Evolutionary conservation across 345 rosid species (phyloP).

Genomic region (Eucalyptus tenuipes): DNA sequence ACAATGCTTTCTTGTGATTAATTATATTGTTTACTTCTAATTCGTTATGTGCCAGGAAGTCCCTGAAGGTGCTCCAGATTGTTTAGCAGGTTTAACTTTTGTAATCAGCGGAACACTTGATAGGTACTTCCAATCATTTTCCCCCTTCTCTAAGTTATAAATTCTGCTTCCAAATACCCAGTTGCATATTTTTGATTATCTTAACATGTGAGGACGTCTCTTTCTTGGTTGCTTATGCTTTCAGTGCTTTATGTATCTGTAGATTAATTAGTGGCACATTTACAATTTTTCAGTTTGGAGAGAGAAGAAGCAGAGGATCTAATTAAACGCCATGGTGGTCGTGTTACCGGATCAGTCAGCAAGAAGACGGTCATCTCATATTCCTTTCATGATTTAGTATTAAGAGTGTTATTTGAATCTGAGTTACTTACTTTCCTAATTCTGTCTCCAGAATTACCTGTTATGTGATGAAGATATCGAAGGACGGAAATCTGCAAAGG

Average conservation of each 20-base stretch:
- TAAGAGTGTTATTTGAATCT: neutral
- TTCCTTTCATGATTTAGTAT: slow-evolving; percentile 1
- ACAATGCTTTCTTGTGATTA: neutral
- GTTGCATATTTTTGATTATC: neutral
- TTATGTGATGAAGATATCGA: slow-evolving; percentile 96
- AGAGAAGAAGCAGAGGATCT: slow-evolving; percentile 98
- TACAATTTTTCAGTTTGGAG: slow-evolving; percentile 55
- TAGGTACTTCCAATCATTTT: slow-evolving; percentile 35
- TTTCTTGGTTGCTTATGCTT: neutral
- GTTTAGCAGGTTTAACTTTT: slow-evolving; percentile 83
- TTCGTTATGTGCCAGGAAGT: slow-evolving; percentile 61
- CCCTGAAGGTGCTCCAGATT: slow-evolving; percentile 88
- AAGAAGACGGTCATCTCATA: slow-evolving; percentile 67
- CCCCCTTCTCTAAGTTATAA: neutral
- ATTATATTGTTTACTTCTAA: slow-evolving; percentile 2
- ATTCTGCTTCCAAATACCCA: neutral
- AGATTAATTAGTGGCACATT: neutral
- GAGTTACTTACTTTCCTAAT: neutral
- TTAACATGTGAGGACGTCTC: neutral
- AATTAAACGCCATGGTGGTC: slow-evolving; percentile 90
- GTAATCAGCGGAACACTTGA: slow-evolving; percentile 99
- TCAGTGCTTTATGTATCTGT: neutral
- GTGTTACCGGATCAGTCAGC: slow-evolving; percentile 94
- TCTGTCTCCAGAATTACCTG: slow-evolving; percentile 68
- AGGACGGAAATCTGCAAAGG: slow-evolving; percentile 78